Percentiles rank a stretch among this genome's conserved stretches.
These are phyloP conservation scores for Gloeostereum incarnatum DNA, from an alignment of 768 basidiomycete species.

Conservation along the genomic window DNA sequence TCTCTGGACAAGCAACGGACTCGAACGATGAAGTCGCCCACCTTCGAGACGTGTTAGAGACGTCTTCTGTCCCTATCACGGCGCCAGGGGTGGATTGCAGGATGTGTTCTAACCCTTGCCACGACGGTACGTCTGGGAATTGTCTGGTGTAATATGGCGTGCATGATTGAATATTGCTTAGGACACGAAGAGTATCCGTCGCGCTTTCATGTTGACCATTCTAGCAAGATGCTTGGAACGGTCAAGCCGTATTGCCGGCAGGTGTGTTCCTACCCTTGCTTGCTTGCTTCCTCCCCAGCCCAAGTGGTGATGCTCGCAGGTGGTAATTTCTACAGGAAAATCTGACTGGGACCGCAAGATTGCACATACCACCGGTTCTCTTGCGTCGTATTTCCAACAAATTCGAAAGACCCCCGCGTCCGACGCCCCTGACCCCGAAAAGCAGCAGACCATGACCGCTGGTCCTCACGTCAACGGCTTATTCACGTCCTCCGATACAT, in stretches of 20 bases:
- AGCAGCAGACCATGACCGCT: conserved; percentile 13
- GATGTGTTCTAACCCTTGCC: conserved; percentile 69
- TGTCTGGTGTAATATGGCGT: too few species aligned
- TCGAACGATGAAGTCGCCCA: too few species aligned
- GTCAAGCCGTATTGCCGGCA: conserved; percentile 77
- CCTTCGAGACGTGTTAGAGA: too few species aligned
- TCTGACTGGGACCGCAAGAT: conserved; percentile 84
- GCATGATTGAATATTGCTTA: too few species aligned
- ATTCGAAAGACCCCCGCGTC: too few species aligned
- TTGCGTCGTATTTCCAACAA: conserved; percentile 53
- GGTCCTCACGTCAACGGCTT: conserved; percentile 35
- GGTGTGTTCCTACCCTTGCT: too few species aligned
- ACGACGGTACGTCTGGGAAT: too few species aligned
- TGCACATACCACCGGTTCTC: conserved; percentile 56
- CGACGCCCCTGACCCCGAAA: conserved; percentile 15
- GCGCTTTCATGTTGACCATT: conserved; percentile 71
- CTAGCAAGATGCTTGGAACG: conserved; percentile 72
- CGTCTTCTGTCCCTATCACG: too few species aligned
- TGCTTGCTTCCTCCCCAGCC: too few species aligned
- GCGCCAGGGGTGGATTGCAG: conserved; percentile 63
- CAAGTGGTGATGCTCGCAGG: too few species aligned
- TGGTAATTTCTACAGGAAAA: conserved; percentile 86
- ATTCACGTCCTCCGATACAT: conserved; percentile 46
- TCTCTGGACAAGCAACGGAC: too few species aligned
- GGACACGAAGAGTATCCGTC: conserved; percentile 69